These are phyloP conservation scores for Sugiyamaella valdiviana DNA, from an alignment of 805 yeast species.

Conservation along the genomic window DNA sequence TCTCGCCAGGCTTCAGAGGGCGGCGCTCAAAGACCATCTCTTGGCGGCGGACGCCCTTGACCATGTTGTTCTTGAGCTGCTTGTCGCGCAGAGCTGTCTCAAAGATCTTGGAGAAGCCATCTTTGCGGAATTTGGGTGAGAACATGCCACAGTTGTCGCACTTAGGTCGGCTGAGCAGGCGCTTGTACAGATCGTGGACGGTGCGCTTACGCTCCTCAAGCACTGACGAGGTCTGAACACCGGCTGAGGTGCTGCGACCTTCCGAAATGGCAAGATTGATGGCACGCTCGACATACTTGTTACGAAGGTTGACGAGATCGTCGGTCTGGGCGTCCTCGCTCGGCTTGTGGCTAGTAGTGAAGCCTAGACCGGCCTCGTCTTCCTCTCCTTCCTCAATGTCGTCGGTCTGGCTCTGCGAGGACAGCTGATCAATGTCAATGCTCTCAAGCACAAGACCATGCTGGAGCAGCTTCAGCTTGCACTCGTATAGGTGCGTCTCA, in stretches of 20 bases:
- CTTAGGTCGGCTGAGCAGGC: slow-evolving; percentile 66
- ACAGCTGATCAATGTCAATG: slow-evolving; percentile 61
- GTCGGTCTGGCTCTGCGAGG: slow-evolving; percentile 39
- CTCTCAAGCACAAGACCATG: slow-evolving; percentile 82
- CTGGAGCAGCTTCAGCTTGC: slow-evolving; percentile 77
- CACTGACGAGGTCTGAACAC: slow-evolving; percentile 76
- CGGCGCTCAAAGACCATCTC: slow-evolving; percentile 49
- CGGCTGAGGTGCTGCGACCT: slow-evolving; percentile 61
- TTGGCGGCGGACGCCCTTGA: slow-evolving; percentile 69
- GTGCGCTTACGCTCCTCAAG: slow-evolving; percentile 75
- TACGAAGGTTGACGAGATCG: slow-evolving; percentile 55
- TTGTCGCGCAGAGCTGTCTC: slow-evolving; percentile 80
- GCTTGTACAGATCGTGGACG: slow-evolving; percentile 66
- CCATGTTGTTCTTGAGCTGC: slow-evolving; percentile 68
- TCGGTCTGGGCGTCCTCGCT: slow-evolving; percentile 35
- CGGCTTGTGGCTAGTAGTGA: slow-evolving; percentile 15
- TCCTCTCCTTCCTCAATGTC: slow-evolving; percentile 45
- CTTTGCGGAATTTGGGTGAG: slow-evolving; percentile 91
- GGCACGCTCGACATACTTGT: slow-evolving; percentile 60
- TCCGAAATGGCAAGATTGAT: slow-evolving; percentile 69
- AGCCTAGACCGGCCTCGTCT: slow-evolving; percentile 26
- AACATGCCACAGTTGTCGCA: slow-evolving; percentile 96
- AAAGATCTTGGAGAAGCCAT: slow-evolving; percentile 87
- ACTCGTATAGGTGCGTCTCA: slow-evolving; percentile 69
- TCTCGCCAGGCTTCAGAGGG: slow-evolving; percentile 23